A percentile compares a stretch with the other conserved stretches of the same genome.
phyloP scores from a whole-genome alignment of 2,329 filamentous ascomycete species.

The Drechslerella coelobrocha region DNA sequence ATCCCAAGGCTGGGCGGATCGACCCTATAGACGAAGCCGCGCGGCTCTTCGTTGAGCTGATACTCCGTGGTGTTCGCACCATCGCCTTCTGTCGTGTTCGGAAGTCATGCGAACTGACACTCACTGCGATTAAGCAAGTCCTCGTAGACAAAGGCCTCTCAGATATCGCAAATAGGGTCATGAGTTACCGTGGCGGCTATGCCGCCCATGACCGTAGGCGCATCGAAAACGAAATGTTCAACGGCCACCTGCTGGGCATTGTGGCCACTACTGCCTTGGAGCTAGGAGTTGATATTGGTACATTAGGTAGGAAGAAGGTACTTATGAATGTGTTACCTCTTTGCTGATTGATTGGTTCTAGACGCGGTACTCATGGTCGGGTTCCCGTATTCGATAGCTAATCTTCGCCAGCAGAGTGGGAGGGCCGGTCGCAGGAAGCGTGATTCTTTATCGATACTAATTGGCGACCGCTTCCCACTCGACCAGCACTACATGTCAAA shows the following conservation, averaged over 20 bases:
- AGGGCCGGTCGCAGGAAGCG: constrained; percentile 90
- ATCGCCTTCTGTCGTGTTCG: constrained; percentile 92
- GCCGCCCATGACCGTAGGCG: constrained; percentile 85
- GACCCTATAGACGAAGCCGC: constrained; percentile 86
- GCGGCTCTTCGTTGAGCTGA: constrained; percentile 84
- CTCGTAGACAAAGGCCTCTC: constrained; percentile 73
- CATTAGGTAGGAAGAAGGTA: constrained; percentile 61
- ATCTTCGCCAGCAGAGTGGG: constrained; percentile 91
- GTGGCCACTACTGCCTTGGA: constrained; percentile 93
- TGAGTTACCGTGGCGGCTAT: constrained; percentile 95
- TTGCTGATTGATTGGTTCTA: constrained; percentile 8
- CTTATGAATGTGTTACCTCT: background rate
- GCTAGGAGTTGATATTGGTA: constrained; percentile 92
- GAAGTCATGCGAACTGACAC: constrained; percentile 84
- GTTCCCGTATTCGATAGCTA: constrained; percentile 94
- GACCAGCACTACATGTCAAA: constrained; percentile 98
- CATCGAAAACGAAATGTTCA: constrained; percentile 97
- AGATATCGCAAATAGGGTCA: constrained; percentile 80
- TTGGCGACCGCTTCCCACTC: constrained; percentile 86
- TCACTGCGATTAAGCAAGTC: constrained; percentile 79
- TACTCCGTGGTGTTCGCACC: constrained; percentile 84
- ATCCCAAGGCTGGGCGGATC: constrained; percentile 84
- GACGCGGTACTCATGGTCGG: constrained; percentile 94
- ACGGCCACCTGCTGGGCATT: constrained; percentile 89
- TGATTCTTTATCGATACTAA: constrained; percentile 86